phyloP scores from a whole-genome alignment of 495 filamentous ascomycete genomes.

The Trichoderma orchidacearum region DNA sequence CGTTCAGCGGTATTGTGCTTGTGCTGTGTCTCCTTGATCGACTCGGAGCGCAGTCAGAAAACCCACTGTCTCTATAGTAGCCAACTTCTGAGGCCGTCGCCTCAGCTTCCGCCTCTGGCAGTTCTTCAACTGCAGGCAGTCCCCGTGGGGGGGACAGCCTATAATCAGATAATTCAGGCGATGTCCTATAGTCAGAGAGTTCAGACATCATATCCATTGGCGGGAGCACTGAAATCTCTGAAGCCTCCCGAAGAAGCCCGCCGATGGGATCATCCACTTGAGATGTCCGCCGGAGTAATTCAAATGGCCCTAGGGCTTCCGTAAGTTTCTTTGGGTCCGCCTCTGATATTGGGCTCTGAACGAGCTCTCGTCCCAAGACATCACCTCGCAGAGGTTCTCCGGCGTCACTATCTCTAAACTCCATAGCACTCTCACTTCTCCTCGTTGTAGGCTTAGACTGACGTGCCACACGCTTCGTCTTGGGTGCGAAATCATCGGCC shows the following conservation, averaged over 20 bases:
- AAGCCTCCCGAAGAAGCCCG: constrained; percentile 2
- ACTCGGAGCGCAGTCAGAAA: constrained; percentile 27
- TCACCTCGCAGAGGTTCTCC: neutral
- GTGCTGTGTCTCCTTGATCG: constrained; percentile 6
- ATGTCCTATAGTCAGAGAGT: constrained; percentile 1
- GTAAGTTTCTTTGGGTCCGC: neutral
- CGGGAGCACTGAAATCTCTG: neutral
- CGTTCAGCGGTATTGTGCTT: neutral
- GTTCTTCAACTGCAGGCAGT: constrained; percentile 8
- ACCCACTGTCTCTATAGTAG: constrained; percentile 34
- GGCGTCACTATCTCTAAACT: neutral
- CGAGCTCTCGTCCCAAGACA: neutral
- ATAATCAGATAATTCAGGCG: neutral
- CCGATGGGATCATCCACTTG: neutral
- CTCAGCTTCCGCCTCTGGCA: neutral
- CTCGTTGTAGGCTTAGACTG: neutral
- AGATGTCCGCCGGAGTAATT: neutral
- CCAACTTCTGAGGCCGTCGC: constrained; percentile 9
- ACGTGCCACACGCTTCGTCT: neutral
- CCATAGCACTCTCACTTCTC: neutral
- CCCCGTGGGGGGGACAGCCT: neutral
- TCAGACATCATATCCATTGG: neutral
- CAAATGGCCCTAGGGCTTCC: neutral
- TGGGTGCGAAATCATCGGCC: neutral
- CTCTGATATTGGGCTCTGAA: neutral